These are phyloP conservation scores for Dillenia turbinata DNA, from an alignment of 164 flowering plant species.

Conservation along the genomic window DNA sequence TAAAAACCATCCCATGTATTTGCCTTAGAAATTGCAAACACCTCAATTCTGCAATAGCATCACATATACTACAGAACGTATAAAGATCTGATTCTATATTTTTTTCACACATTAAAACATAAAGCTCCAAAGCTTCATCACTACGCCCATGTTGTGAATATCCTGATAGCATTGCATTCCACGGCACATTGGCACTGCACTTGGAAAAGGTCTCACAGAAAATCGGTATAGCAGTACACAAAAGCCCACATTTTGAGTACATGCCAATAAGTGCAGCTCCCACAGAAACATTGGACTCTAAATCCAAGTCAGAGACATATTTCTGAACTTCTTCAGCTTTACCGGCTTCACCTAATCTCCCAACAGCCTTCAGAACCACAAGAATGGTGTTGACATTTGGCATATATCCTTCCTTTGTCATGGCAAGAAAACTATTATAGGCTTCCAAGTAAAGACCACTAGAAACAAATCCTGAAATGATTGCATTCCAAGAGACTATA, in stretches of 20 bases:
- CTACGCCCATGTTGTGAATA: slow-evolving; percentile 31
- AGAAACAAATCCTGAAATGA: slow-evolving; percentile 44
- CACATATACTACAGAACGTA: slow-evolving; percentile 51
- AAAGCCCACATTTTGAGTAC: slow-evolving; percentile 51
- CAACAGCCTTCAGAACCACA: slow-evolving; percentile 54
- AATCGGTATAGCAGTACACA: slow-evolving; percentile 37
- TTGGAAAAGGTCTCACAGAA: slow-evolving; percentile 30
- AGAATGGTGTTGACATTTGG: slow-evolving; percentile 39
- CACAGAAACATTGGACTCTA: slow-evolving; percentile 40
- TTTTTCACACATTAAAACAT: slow-evolving; percentile 31
- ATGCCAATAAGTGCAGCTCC: slow-evolving; percentile 69
- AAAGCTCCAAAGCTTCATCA: slow-evolving; percentile 40
- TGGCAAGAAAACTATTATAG: slow-evolving; percentile 26
- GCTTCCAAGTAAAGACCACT: slow-evolving; percentile 44
- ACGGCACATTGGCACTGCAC: slow-evolving; percentile 39
- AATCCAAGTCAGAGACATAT: slow-evolving; percentile 30
- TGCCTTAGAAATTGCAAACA: slow-evolving; percentile 23
- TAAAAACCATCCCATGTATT: slow-evolving; percentile 47
- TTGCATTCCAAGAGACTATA: slow-evolving; percentile 54
- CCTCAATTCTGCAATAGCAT: slow-evolving; percentile 34
- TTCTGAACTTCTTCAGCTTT: slow-evolving; percentile 41
- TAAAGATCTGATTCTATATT: slow-evolving; percentile 33
- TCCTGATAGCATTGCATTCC: slow-evolving; percentile 71
- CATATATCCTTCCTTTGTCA: slow-evolving; percentile 39
- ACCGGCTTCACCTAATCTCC: slow-evolving; percentile 33